Evolutionary conservation across 2,329 filamentous ascomycete genomes (phyloP), one percentile per base, ranked within the genome.

Genomic region (Zymoseptoria crescenta): DNA sequence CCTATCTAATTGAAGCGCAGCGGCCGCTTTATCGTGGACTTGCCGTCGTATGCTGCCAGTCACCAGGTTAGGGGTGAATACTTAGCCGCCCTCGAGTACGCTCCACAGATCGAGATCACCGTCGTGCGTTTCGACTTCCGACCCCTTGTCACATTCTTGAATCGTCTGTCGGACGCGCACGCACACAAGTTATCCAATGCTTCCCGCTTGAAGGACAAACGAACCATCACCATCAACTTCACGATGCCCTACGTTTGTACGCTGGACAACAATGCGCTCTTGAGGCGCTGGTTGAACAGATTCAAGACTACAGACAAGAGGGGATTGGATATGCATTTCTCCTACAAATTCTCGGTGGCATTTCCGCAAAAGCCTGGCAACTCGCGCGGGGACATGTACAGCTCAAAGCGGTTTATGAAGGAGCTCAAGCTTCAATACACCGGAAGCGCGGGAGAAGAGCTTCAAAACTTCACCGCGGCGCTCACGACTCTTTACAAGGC

Each of bases 71-170:
- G 49, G 4, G 45, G 8, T 24, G 55, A 56, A 52, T 30, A 51
- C 28, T 28, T 56, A 3, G 20, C 49, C 9, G 55, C 50, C 27
- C 28, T 52, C 19, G 41, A 56, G 16, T 30, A 41, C 13, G 35
- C 48, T 4, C 48, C 48, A 8, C 27, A 24, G 5, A 56, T 56
- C 20, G 19, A 41, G 24, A 49, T 27, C 21, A 48, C 20, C 50
- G 28, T 52, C 48, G 24, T 35, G 19, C 29, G 52, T 29, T 41
- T 52, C 20, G 49, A 57, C 49, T 57, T 57, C 28, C 3, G 20
- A 10, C 49, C 35, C 20, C 29, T 57, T 49, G 27, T 57, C 29
- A 20, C 55, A 9, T 57, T 52, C 49, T 16, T 57, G 10, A 57
- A 52, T 21, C 55, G 55, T 21, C 49, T 57, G 4, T 21, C 49